phyloP scores from a whole-genome alignment of 2,329 filamentous ascomycete genomes.

The Sclerotinia subarctica region DNA sequence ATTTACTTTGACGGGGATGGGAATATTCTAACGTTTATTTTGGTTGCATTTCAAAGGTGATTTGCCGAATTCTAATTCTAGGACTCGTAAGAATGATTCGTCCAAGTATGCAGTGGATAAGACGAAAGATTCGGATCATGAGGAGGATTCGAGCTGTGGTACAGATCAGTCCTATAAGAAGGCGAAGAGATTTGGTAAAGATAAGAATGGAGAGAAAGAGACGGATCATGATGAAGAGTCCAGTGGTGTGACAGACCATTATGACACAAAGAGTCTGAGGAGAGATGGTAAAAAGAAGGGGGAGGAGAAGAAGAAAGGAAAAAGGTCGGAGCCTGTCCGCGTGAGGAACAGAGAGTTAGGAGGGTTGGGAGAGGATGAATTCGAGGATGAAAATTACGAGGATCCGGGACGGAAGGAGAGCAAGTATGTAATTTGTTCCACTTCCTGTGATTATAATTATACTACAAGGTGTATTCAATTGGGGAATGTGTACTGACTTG shows the following conservation, averaged over 20 bases:
- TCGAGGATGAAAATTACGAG: constrained; percentile 32
- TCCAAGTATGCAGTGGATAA: background rate
- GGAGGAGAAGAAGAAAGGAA: constrained; percentile 26
- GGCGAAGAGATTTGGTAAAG: background rate
- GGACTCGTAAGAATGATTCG: background rate
- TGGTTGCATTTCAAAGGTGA: background rate
- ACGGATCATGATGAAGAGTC: background rate
- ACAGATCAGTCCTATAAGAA: background rate
- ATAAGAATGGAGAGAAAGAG: no score
- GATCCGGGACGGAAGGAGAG: constrained; percentile 33
- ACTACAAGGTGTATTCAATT: background rate
- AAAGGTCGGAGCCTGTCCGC: constrained; percentile 28
- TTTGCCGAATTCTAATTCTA: background rate
- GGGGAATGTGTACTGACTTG: background rate
- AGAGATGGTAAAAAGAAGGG: constrained; percentile 9
- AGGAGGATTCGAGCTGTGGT: background rate
- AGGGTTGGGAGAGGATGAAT: background rate
- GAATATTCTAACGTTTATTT: background rate
- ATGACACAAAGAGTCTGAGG: background rate
- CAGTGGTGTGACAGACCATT: background rate
- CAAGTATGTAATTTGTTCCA: constrained; percentile 28
- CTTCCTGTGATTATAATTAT: background rate
- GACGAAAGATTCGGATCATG: background rate
- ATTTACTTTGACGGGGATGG: background rate
- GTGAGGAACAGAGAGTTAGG: background rate